Percentiles rank a stretch among this genome's conserved stretches.
phyloP scores from a whole-genome alignment of 2,329 filamentous ascomycete species.

The Phyllachora maydis region DNA sequence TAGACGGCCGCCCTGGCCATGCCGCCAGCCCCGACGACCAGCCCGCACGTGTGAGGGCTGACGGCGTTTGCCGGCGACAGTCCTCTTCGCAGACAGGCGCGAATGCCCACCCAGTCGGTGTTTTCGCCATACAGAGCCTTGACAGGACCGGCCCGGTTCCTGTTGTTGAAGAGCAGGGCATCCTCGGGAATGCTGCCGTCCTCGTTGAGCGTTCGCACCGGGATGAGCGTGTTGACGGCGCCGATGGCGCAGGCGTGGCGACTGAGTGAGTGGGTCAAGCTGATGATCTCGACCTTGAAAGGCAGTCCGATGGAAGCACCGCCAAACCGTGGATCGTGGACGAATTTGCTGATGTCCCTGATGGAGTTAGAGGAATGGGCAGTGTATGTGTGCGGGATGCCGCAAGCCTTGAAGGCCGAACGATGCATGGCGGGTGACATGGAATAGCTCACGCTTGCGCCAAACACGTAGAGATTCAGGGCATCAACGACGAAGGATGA shows the following conservation, averaged over 20 bases:
- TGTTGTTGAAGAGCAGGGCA: conserved; percentile 27
- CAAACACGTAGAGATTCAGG: conserved; percentile 54
- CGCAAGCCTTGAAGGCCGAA: conserved; percentile 43
- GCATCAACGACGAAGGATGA: conserved; percentile 45
- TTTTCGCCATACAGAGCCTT: conserved; percentile 59
- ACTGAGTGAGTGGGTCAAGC: conserved; percentile 46
- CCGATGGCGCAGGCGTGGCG: conserved; percentile 56
- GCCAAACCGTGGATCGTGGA: conserved; percentile 46
- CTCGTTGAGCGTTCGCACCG: conserved; percentile 33
- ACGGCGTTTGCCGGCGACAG: conserved; percentile 53
- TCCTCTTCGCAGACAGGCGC: conserved; percentile 50
- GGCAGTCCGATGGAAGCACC: conserved; percentile 53
- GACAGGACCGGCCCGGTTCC: conserved; percentile 43
- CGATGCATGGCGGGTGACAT: conserved; percentile 64
- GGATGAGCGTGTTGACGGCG: conserved; percentile 57
- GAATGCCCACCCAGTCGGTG: conserved; percentile 64
- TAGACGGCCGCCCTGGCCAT: conserved; percentile 67
- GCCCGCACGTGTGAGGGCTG: conserved; percentile 28
- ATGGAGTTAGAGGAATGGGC: conserved; percentile 41
- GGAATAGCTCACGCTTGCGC: conserved; percentile 51
- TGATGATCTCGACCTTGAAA: conserved; percentile 56
- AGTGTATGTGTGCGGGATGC: conserved; percentile 48
- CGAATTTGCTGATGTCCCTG: conserved; percentile 39
- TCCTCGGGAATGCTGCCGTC: conserved; percentile 36
- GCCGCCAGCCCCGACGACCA: conserved; percentile 46